Base-by-base conservation (phyloP, 176 grass and related monocot species). In the Lolium rigidum region DNA sequence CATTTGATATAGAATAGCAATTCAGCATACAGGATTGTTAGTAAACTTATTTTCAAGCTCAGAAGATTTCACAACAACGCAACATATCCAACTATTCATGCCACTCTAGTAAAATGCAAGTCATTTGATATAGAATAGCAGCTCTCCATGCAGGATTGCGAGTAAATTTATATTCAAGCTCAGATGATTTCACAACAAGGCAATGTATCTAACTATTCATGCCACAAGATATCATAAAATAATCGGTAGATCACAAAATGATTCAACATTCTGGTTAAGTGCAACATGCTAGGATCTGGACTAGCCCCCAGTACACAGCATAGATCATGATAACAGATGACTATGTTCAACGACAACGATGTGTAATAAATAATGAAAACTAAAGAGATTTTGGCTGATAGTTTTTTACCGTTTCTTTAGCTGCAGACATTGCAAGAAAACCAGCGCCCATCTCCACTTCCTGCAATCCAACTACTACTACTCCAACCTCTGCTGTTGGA, bases 371-470 rank as follows among this genome's bases (percentile, higher is more conserved):
- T 14, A 72, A 82, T 0, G 20, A 43, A 54, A 87, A 35, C 2
- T 35, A 35, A 35, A 35, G 31, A 35, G 31, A 35, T 35, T 35
- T 35, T 35, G 31, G 31, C 31, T 35, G 1, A 35, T 35, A 35
- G 31, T 35, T 35, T 35, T 35, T 35, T 35, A 97, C 94, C 86
- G 89, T 97, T 88, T 97, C 89, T 92, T 90, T 97, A 78, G 94
- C 91, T 51, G 87, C 91, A 84, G 91, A 86, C 80, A 97, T 92
- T 80, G 94, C 94, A 88, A 97, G 89, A 89, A 92, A 97, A 90
- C 94, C 92, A 84, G 91, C 94, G 24, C 94, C 94, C 94, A 97
- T 97, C 16, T 97, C 94, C 69, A 97, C 91, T 84, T 97, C 94
- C 73, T 94, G 94, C 87, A 97, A 88, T 87, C 94, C 94, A 81